Conservation (phyloP, 306 rosid genomes). For the Mimosa pudica region DNA sequence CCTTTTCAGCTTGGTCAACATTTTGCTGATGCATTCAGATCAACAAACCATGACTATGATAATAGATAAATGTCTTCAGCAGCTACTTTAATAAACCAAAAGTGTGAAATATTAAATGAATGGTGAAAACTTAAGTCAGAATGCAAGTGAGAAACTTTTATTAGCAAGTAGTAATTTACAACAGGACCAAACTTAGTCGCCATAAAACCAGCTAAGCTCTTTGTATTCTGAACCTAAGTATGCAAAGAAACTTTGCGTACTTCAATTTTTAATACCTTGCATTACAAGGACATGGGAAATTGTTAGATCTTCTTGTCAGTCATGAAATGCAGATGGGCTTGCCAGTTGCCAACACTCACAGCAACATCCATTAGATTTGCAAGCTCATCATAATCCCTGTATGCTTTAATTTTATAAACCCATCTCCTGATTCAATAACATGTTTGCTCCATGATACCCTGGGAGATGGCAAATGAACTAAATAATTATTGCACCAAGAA, state of each 20-base stretch:
- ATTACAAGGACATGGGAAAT: conserved; percentile 16
- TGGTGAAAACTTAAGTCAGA: conserved; percentile 30
- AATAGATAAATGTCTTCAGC: background rate
- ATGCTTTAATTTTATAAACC: conserved; percentile 33
- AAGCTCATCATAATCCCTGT: conserved; percentile 27
- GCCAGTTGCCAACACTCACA: conserved; percentile 23
- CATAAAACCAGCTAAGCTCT: conserved; percentile 31
- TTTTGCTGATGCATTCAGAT: background rate
- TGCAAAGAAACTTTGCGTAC: conserved; percentile 32
- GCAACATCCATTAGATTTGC: conserved; percentile 29
- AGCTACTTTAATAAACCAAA: background rate
- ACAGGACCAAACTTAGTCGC: conserved; percentile 38
- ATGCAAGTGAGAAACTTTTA: conserved; percentile 35
- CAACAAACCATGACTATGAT: background rate
- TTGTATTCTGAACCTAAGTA: conserved; percentile 31
- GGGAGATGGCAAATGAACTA: conserved; percentile 37
- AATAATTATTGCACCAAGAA: background rate
- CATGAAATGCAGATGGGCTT: conserved; percentile 9
- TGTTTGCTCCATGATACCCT: conserved; percentile 35
- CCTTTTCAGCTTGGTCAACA: background rate
- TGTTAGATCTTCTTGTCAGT: conserved; percentile 27
- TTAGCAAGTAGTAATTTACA: conserved; percentile 51
- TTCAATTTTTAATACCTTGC: conserved; percentile 29
- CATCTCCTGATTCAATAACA: conserved; percentile 28
- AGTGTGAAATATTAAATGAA: background rate